Evolutionary conservation across 768 basidiomycete genomes (phyloP), one percentile per base, ranked within the genome.

Genomic region (Agaricus sinodeliciosus): DNA sequence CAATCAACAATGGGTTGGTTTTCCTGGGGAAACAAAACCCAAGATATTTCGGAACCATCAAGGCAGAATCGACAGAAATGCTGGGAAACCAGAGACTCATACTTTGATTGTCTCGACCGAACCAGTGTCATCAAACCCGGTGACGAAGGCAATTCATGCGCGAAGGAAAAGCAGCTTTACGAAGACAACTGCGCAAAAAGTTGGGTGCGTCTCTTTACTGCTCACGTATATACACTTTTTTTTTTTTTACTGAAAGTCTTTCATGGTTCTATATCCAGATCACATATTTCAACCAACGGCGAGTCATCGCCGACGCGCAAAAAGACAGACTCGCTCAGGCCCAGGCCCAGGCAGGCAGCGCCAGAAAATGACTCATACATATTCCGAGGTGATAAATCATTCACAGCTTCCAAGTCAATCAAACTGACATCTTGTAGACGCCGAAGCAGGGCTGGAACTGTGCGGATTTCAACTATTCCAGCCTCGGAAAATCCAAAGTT

Each of bases 271-370:
- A 26, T 18, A 48, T 53, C 43, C 59, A 97, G 94, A 85, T 97
- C 60, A 89, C 90, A 25, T 95, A 97, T 66, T 96, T 97, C 63
- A 95, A 96, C 72, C 88, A 91, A 65, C 82, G 93, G 34, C 77
- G 94, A 49, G 79, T 90, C 34, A 78, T 94, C 48, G 87, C 82
- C 8, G 88, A 87, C 55, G 81, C 83, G 52, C 90, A 91, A 67
- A 88, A 85, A 61, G 81, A 82, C 37, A 71, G 85, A 49, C 75
- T 90, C 27, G 78, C 78, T 15, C 73, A 73, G 54, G 72, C 69
- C 5, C 67, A 63, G 50, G 65, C 65, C 19, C 69, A 73, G 55
- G 63, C 61, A 12, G 66, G 69, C 48, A 68, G 67, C 36, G 55
- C 67, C 41, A 69, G 59, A 55, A 61, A 63, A 46, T 67, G 63